These are phyloP conservation scores for Diospyros lotus DNA, from an alignment of 148 eudicot genomes.

Conservation along the genomic window DNA sequence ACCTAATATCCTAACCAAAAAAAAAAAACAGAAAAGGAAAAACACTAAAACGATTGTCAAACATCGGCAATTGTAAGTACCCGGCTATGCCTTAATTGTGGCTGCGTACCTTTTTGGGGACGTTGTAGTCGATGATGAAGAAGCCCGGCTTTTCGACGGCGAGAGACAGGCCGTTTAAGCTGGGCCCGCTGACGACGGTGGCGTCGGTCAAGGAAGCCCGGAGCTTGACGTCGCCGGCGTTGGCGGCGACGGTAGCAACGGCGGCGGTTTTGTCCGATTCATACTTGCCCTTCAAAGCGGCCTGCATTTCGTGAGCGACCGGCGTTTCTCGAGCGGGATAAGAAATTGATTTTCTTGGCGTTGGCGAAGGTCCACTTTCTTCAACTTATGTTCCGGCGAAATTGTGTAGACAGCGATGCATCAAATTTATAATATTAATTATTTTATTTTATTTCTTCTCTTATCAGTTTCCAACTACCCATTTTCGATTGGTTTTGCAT, in stretches of 20 bases:
- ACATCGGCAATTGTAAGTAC: neutral
- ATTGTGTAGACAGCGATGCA: no score
- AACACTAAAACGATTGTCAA: neutral
- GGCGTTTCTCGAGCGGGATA: neutral
- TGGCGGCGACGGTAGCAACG: conserved; percentile 41
- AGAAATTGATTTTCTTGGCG: neutral
- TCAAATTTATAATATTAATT: no score
- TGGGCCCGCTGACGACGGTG: conserved; percentile 62
- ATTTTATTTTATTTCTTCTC: no score
- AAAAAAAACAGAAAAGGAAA: neutral
- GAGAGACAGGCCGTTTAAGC: conserved; percentile 61
- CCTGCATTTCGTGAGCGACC: conserved; percentile 43
- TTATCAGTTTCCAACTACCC: no score
- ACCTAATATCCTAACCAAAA: conserved; percentile 60
- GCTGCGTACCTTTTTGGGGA: conserved; percentile 61
- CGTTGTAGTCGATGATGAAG: conserved; percentile 67
- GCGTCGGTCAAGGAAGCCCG: conserved; percentile 85
- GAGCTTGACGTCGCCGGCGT: conserved; percentile 75
- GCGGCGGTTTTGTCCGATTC: conserved; percentile 53
- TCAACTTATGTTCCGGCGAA: no score
- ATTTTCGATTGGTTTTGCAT: no score
- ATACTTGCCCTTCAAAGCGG: conserved; percentile 53
- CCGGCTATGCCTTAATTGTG: neutral
- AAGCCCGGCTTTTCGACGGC: conserved; percentile 76
- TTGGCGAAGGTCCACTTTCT: no score